Evolutionary conservation across 2,329 filamentous ascomycete species (phyloP).

Genomic region (Sarocladium strictum): DNA sequence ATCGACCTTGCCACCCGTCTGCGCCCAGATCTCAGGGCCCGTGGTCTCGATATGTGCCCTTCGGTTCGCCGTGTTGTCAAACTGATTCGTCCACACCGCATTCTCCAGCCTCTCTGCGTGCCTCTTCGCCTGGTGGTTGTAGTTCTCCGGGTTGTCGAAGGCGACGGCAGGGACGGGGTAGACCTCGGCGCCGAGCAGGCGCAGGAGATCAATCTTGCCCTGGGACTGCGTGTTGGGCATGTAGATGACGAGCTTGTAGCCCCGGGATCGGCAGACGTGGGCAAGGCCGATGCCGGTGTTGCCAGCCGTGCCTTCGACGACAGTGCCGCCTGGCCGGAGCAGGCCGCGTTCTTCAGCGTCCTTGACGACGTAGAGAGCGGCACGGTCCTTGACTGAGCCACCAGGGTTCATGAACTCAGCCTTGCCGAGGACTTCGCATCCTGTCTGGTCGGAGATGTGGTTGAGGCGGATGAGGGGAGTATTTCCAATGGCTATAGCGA

Average conservation of each 20-base stretch:
- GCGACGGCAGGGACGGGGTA: conserved; percentile 93
- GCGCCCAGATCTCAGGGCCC: conserved; percentile 93
- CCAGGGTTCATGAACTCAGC: conserved; percentile 99
- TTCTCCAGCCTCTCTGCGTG: conserved; percentile 84
- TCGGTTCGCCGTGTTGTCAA: conserved; percentile 93
- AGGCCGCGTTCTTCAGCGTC: conserved; percentile 87
- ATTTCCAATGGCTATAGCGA: conserved; percentile 96
- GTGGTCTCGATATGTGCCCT: conserved; percentile 95
- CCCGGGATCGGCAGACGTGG: conserved; percentile 87
- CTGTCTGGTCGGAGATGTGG: conserved; percentile 80
- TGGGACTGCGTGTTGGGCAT: conserved; percentile 99
- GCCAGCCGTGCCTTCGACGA: conserved; percentile 93
- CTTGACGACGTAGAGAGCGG: conserved; percentile 87
- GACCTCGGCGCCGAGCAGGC: conserved; percentile 88
- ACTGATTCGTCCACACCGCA: conserved; percentile 98
- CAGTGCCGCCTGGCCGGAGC: conserved; percentile 79
- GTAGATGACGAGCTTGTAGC: conserved; percentile 96
- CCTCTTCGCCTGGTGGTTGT: conserved; percentile 90
- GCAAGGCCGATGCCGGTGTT: conserved; percentile 98
- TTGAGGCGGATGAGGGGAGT: conserved; percentile 91
- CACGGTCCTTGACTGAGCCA: conserved; percentile 92
- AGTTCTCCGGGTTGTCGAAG: conserved; percentile 92
- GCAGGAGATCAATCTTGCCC: conserved; percentile 91
- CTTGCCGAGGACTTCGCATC: conserved; percentile 91
- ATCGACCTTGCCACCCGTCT: conserved; percentile 79